Evolutionary conservation across 768 basidiomycete species (phyloP), one percentile per base, ranked within the genome.

Genomic region (Dentipellis sp.): DNA sequence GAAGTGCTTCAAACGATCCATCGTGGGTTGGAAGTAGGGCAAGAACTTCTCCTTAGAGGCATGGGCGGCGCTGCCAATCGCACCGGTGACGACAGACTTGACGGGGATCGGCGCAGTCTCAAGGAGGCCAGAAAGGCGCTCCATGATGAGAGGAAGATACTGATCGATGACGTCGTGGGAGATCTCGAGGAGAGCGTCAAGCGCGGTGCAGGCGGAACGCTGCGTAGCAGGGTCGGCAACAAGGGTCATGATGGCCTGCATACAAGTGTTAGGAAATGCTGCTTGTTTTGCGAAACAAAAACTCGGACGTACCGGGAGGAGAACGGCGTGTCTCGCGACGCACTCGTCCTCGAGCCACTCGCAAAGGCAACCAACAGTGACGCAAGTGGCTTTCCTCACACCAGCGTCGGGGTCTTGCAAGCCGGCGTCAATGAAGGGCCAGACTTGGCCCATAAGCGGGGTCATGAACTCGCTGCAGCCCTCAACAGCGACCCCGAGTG

Each of bases 381-480:
- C 83, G 70, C 95, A 98, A n/a, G 90, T 86, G 2, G 97, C 95
- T 70, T 94, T 97, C 66, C 94, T 80, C 52, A 99, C 97, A 10
- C 80, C 78, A 12, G 87, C 78, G 65, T 97, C 93, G 39, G 72
- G 68, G 67, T 99, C 97, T 58, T 78, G 79, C 35, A 99, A 81
- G 62, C 94, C 94, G 50, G 81, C 77, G 66, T 97, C 90, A 63
- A 99, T 84, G 55, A 95, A 77, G 1, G 94, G 94, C 97, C 97
- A 99, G 29, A 99, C 85, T 64, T 91, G 79, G 58, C 69, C 71
- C 80, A 99, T 92, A 63, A 93, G 79, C 9, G 94, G 92, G 36
- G 92, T 91, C 83, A 99, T 97, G 73, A 76, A 98, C 75, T 98
- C 94, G 72, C 88, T 91, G 76, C 95, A 97, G 16, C 97, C 97